Conservation (phyloP, 2,329 filamentous ascomycete genomes). For the Claviceps spartinae region DNA sequence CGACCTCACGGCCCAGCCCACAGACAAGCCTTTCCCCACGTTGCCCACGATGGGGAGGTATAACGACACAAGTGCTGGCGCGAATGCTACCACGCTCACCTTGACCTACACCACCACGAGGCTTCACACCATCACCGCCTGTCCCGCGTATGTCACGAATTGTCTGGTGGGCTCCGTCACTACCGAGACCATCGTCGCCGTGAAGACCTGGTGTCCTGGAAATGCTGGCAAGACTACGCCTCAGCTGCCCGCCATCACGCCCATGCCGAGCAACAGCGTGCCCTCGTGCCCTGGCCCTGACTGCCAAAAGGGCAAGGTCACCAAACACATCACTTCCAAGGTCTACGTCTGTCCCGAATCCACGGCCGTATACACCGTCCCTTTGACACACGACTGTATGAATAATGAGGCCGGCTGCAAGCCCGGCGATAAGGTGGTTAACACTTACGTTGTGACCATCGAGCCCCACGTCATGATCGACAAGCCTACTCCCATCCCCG, state of each 20-base stretch:
- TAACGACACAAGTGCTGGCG: constrained; percentile 9
- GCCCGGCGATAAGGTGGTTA: constrained; percentile 13
- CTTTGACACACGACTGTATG: constrained; percentile 15
- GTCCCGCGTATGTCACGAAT: constrained; percentile 14
- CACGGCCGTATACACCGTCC: constrained; percentile 17
- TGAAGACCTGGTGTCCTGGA: constrained; percentile 25
- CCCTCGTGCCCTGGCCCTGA: constrained; percentile 40
- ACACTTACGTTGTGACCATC: constrained; percentile 13
- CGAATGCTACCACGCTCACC: constrained; percentile 11
- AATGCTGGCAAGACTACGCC: neutral
- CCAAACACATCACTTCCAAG: constrained; percentile 13
- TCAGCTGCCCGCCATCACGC: constrained; percentile 1
- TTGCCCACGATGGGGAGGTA: constrained; percentile 6
- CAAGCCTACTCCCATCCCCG: constrained; percentile 13
- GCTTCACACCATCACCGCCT: constrained; percentile 20
- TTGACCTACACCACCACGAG: constrained; percentile 16
- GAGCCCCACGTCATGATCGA: constrained; percentile 13
- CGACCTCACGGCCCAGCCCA: no score
- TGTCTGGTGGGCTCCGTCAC: constrained; percentile 18
- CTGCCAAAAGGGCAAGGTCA: constrained; percentile 12
- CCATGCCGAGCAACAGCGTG: constrained; percentile 29
- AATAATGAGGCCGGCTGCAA: constrained; percentile 15
- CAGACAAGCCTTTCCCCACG: neutral
- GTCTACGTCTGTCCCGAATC: constrained; percentile 12
- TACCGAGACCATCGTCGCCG: constrained; percentile 14